Conservation (phyloP, 179 eudicot genomes). For the Drosera spatulata region DNA sequence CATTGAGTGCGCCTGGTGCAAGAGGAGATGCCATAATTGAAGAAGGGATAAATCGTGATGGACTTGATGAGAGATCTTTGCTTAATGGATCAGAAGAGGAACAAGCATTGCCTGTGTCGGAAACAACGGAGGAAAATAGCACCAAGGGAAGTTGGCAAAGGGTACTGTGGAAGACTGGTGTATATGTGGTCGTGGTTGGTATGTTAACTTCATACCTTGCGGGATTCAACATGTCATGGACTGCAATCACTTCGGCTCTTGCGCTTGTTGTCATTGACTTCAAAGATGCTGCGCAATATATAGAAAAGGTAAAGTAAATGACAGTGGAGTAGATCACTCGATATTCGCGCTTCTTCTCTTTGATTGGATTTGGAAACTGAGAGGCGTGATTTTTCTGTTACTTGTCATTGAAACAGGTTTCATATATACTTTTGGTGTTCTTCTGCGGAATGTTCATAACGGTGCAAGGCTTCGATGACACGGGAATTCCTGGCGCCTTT, state of each 20-base stretch:
- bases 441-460: slow-evolving; percentile 96
- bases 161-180: slow-evolving; percentile 64
- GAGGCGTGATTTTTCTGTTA: background rate
- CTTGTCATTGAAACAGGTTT: slow-evolving; percentile 37
- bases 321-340: background rate
- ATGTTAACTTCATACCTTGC: slow-evolving; percentile 61
- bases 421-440: slow-evolving; percentile 74
- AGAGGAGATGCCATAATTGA: slow-evolving; percentile 22
- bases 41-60: background rate
- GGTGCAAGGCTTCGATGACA: slow-evolving; percentile 80
- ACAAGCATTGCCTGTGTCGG: slow-evolving; percentile 11
- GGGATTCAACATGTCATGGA: slow-evolving; percentile 94
- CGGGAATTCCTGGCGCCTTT: slow-evolving; percentile 68
- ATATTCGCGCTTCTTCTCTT: background rate
- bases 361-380: background rate
- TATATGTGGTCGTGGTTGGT: slow-evolving; percentile 65
- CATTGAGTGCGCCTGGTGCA: slow-evolving; percentile 49
- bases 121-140: slow-evolving; percentile 16
- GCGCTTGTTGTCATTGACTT: slow-evolving; percentile 91
- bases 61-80: slow-evolving; percentile 12
- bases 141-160: slow-evolving; percentile 37
- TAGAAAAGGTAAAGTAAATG: slow-evolving; percentile 51
- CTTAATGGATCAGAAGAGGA: slow-evolving; percentile 24
- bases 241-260: slow-evolving; percentile 82
- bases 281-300: slow-evolving; percentile 74